These are phyloP conservation scores for Petrea volubilis DNA, from an alignment of 257 asterid species.

Conservation along the genomic window DNA sequence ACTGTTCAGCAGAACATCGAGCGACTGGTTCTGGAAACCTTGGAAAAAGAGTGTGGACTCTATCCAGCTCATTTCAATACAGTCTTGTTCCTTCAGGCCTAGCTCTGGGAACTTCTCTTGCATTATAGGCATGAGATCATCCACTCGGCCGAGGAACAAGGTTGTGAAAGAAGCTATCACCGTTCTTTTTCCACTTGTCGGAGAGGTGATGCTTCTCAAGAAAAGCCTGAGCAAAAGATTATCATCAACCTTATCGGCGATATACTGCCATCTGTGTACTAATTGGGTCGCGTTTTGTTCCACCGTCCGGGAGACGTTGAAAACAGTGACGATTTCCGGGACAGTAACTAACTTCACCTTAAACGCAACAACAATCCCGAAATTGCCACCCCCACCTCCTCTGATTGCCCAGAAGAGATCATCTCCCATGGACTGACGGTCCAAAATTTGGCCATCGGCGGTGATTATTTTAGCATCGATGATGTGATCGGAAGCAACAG, in stretches of 20 bases:
- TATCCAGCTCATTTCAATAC: conserved; percentile 50
- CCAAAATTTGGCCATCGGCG: neutral
- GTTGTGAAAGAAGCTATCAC: conserved; percentile 29
- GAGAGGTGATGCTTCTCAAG: conserved; percentile 4
- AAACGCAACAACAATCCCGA: conserved; percentile 40
- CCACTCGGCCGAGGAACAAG: conserved; percentile 33
- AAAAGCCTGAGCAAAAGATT: conserved; percentile 32
- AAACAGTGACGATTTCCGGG: conserved; percentile 39
- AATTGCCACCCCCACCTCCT: conserved; percentile 51
- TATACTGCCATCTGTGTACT: conserved; percentile 42
- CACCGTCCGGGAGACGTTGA: conserved; percentile 28
- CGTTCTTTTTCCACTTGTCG: conserved; percentile 2
- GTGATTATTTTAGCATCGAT: conserved; percentile 22
- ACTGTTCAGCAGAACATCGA: conserved; percentile 20
- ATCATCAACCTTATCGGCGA: conserved; percentile 43
- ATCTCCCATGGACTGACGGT: conserved; percentile 16
- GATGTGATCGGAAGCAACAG: conserved; percentile 21
- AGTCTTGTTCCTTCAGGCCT: conserved; percentile 36
- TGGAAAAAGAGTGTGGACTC: conserved; percentile 34
- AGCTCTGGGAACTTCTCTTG: conserved; percentile 40
- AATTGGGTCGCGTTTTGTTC: conserved; percentile 46
- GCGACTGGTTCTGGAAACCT: neutral
- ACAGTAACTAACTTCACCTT: conserved; percentile 33
- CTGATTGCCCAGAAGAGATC: conserved; percentile 26
- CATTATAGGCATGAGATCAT: conserved; percentile 36